phyloP scores from a whole-genome alignment of 2,329 filamentous ascomycete species.

The Karstenula rhodostoma region DNA sequence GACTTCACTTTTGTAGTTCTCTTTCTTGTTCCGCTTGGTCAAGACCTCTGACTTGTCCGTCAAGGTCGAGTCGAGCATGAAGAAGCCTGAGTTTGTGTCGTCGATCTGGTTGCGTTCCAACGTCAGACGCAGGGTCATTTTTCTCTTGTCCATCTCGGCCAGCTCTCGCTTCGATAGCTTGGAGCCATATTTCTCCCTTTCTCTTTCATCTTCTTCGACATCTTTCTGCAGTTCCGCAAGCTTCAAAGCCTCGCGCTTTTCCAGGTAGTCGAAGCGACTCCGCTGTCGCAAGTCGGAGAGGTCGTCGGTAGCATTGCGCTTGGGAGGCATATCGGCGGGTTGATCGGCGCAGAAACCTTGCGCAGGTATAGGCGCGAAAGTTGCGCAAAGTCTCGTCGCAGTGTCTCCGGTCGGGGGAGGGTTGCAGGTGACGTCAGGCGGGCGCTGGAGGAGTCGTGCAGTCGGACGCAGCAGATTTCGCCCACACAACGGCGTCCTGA shows the following conservation, averaged over 20 bases:
- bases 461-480: neutral
- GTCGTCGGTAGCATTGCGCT: slow-evolving; percentile 39
- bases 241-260: slow-evolving; percentile 88
- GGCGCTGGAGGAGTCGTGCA: neutral
- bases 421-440: neutral
- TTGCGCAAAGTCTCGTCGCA: neutral
- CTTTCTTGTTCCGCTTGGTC: slow-evolving; percentile 85
- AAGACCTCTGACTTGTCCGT: slow-evolving; percentile 92
- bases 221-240: slow-evolving; percentile 87
- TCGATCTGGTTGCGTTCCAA: slow-evolving; percentile 89
- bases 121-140: slow-evolving; percentile 77
- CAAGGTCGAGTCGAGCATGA: slow-evolving; percentile 86
- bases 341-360: neutral
- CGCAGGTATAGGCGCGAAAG: neutral
- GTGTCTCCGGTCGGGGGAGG: neutral
- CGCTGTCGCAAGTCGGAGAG: slow-evolving; percentile 81
- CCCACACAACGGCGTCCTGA: neutral
- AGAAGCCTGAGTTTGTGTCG: slow-evolving; percentile 90
- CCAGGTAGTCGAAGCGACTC: slow-evolving; percentile 90
- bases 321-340: slow-evolving; percentile 34
- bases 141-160: slow-evolving; percentile 87
- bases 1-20: slow-evolving; percentile 90
- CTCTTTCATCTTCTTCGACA: slow-evolving; percentile 82
- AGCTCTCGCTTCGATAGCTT: slow-evolving; percentile 80
- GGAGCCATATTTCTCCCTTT: slow-evolving; percentile 76